Percentiles rank a stretch among this genome's conserved stretches.
These are phyloP conservation scores for Aspergillus heteromorphus DNA, from an alignment of 495 filamentous ascomycete genomes.

Conservation along the genomic window DNA sequence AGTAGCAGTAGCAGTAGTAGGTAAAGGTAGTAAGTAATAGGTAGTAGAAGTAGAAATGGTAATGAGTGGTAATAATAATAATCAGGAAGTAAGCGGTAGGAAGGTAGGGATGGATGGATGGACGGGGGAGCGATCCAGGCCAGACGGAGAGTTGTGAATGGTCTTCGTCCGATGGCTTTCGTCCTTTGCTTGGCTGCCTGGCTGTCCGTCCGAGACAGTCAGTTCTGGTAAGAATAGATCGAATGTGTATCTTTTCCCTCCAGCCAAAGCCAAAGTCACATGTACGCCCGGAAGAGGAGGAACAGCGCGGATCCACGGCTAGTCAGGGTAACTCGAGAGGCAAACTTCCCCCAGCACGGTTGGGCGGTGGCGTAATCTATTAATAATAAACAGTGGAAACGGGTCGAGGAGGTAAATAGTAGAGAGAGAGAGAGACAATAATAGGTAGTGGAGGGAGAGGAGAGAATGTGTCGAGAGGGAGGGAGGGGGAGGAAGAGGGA, in stretches of 20 bases:
- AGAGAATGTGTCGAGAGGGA: conserved; percentile 6
- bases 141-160: conserved; percentile 11
- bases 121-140: conserved; percentile 6
- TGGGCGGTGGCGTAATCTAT: conserved; percentile 19
- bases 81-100: too few species aligned
- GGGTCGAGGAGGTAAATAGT: background rate
- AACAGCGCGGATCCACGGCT: conserved; percentile 13
- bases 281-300: conserved; percentile 9
- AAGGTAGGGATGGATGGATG: background rate
- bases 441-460: conserved; percentile 1
- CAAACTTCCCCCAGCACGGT: background rate
- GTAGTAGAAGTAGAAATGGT: background rate
- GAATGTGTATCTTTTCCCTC: background rate
- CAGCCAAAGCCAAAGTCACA: conserved; percentile 15
- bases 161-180: background rate
- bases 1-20: background rate
- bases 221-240: too few species aligned
- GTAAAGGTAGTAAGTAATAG: background rate
- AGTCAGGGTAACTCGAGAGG: conserved; percentile 5
- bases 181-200: background rate
- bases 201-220: background rate
- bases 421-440: background rate
- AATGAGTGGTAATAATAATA: background rate
- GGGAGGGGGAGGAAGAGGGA: conserved; percentile 7
- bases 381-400: conserved; percentile 12